Evolutionary conservation across 148 eudicot genomes (phyloP).

Genomic region (Cornus suecica): DNA sequence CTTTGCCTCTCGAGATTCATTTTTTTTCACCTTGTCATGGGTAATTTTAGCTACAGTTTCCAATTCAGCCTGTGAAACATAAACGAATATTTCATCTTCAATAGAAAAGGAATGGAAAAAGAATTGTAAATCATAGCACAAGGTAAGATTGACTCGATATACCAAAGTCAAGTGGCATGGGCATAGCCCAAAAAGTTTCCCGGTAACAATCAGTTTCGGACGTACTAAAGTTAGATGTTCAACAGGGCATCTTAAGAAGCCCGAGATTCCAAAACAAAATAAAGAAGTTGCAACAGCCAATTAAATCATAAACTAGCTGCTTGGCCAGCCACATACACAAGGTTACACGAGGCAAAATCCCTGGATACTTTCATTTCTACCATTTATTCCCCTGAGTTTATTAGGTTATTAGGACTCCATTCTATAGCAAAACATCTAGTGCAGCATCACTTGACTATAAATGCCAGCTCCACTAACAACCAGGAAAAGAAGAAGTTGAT

Average conservation of each 20-base stretch:
- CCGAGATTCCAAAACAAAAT: background rate
- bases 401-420: background rate
- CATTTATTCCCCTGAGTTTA: background rate
- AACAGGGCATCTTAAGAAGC: background rate
- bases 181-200: conserved; percentile 2
- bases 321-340: background rate
- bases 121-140: background rate
- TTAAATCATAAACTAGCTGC: background rate
- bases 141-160: background rate
- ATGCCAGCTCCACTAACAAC: background rate
- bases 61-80: conserved; percentile 62
- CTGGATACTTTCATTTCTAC: background rate
- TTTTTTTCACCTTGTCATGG: conserved; percentile 86
- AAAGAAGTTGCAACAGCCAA: background rate
- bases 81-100: background rate
- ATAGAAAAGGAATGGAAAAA: background rate
- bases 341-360: background rate
- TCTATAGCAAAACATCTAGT: background rate
- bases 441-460: background rate
- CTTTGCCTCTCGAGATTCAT: conserved; percentile 76
- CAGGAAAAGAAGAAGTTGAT: background rate
- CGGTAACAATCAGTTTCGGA: background rate
- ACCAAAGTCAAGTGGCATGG: background rate
- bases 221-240: background rate
- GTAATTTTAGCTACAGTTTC: conserved; percentile 91